Percentiles rank a stretch among this genome's conserved stretches.
These are phyloP conservation scores for Aspergillus mulundensis DNA, from an alignment of 495 filamentous ascomycete genomes.

Conservation along the genomic window DNA sequence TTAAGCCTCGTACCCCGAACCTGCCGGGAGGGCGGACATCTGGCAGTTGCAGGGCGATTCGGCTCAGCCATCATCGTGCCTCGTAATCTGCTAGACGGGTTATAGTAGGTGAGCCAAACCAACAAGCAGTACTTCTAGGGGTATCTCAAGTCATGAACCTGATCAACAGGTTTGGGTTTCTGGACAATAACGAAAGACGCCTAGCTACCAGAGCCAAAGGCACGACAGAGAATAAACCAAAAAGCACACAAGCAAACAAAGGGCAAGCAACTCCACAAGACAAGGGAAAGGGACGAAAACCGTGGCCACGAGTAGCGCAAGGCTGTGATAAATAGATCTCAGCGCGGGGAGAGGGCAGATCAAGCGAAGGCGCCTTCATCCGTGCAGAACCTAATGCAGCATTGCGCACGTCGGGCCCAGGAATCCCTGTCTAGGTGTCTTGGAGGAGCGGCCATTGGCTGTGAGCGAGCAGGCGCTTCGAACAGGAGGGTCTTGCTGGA, in stretches of 20 bases:
- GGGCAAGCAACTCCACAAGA: conserved; percentile 12
- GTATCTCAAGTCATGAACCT: conserved; percentile 38
- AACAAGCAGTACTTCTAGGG: conserved; percentile 26
- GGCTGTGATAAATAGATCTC: conserved; percentile 24
- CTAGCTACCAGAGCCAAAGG: conserved; percentile 39
- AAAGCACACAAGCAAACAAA: conserved; percentile 9
- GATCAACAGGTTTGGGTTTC: conserved; percentile 41
- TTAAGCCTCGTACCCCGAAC: conserved; percentile 69
- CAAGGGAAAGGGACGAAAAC: conserved; percentile 17
- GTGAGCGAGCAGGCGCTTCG: conserved; percentile 19
- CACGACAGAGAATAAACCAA: conserved; percentile 20
- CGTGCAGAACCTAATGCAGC: conserved; percentile 39
- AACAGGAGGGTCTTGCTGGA: conserved; percentile 8
- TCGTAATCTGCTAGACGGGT: conserved; percentile 19
- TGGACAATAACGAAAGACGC: conserved; percentile 23
- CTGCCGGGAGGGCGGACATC: conserved; percentile 63
- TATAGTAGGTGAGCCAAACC: conserved; percentile 12
- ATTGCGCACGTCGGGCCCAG: conserved; percentile 28
- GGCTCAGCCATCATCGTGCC: conserved; percentile 60
- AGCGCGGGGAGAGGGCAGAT: conserved; percentile 14
- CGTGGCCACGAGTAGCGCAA: conserved; percentile 17
- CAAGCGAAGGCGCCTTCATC: conserved; percentile 12
- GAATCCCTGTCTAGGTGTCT: conserved; percentile 13
- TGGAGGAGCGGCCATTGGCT: conserved; percentile 20
- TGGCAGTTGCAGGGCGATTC: conserved; percentile 52